These are phyloP conservation scores for Hygrophoropsis aurantiaca DNA, from an alignment of 768 basidiomycete species.

Conservation along the genomic window DNA sequence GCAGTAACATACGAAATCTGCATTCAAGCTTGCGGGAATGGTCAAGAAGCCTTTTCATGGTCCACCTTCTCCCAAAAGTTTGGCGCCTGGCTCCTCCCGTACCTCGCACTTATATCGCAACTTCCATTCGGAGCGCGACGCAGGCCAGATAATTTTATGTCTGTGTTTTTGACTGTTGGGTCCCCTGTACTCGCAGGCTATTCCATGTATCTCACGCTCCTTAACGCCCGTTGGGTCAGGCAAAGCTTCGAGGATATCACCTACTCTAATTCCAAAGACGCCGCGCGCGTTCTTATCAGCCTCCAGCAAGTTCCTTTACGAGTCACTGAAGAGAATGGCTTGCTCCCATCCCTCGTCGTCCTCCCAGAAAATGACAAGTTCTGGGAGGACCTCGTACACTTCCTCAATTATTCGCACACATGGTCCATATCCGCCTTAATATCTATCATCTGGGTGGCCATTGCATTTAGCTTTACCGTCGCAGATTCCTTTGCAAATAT, in stretches of 20 bases:
- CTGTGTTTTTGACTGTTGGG: conserved; percentile 43
- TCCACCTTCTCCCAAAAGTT: conserved; percentile 33
- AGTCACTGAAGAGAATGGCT: conserved; percentile 18
- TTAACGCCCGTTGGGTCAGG: conserved; percentile 44
- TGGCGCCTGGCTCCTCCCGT: conserved; percentile 47
- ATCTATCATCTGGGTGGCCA: conserved; percentile 37
- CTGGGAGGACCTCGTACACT: conserved; percentile 30
- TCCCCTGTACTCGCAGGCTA: conserved; percentile 46
- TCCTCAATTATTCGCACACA: conserved; percentile 33
- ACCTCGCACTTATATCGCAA: conserved; percentile 47
- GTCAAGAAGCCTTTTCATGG: conserved; percentile 18
- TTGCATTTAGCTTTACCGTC: conserved; percentile 22
- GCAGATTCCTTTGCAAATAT: conserved; percentile 20
- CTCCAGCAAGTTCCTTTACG: conserved; percentile 38
- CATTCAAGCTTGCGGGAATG: conserved; percentile 6
- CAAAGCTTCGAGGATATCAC: conserved; percentile 26
- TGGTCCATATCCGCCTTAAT: conserved; percentile 34
- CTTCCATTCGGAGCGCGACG: conserved; percentile 46
- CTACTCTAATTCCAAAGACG: conserved; percentile 21
- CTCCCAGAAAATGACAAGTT: conserved; percentile 37
- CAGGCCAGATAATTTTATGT: conserved; percentile 41
- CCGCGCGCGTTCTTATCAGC: conserved; percentile 30
- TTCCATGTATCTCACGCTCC: conserved; percentile 41
- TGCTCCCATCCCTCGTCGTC: conserved; percentile 35
- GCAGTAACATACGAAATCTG: conserved; percentile 14